Base-by-base conservation (phyloP, 2,329 filamentous ascomycete genomes). In the Mollisiaceae sp. region DNA sequence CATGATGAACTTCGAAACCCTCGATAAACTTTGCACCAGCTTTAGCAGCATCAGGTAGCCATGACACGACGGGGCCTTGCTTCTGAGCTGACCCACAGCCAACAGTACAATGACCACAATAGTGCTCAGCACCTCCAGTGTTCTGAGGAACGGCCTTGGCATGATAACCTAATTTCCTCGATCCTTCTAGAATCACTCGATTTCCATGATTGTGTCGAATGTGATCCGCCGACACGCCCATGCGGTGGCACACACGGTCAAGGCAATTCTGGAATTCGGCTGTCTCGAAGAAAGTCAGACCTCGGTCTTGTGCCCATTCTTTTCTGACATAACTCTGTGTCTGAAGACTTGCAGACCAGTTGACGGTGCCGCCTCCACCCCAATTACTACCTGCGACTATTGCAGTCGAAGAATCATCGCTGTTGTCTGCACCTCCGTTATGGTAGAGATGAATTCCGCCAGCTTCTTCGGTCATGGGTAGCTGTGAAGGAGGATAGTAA, bases 281-380 rank as follows among this genome's bases (percentile, higher is more conserved):
- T 0, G 89, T 89, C 0, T 86, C 88, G 76, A 97, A 96, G 72
- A 97, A 90, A 0, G 85, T 83, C 27, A 97, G 80, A 0, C 89
- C 88, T 18, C 79, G 73, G 57, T 82, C 78, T 59, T 85, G 81
- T 0, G 91, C 89, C 94, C 94, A 97, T 78, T 97, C 92, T 70
- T 87, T 82, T 3, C 93, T 86, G 1, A 97, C 91, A 69, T 84
- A 91, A 32, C 85, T 87, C 74, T 94, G 92, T 0, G 92, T 91
- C 71, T 84, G 82, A 60, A 89, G 79, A 61, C 81, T 81, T 11
- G 86, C 86, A 2, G 69, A 70, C 71, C 70, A 72, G 88, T 97
- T 97, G 72, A 97, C 79, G 0, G 92, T 93, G 3, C 94, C 93
- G 63, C 94, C 94, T 47, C 94, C 94, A 32, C 94, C 94, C 87